These are phyloP conservation scores for Neofusicoccum umdonicola DNA, from an alignment of 2,329 filamentous ascomycete genomes.

Conservation along the genomic window DNA sequence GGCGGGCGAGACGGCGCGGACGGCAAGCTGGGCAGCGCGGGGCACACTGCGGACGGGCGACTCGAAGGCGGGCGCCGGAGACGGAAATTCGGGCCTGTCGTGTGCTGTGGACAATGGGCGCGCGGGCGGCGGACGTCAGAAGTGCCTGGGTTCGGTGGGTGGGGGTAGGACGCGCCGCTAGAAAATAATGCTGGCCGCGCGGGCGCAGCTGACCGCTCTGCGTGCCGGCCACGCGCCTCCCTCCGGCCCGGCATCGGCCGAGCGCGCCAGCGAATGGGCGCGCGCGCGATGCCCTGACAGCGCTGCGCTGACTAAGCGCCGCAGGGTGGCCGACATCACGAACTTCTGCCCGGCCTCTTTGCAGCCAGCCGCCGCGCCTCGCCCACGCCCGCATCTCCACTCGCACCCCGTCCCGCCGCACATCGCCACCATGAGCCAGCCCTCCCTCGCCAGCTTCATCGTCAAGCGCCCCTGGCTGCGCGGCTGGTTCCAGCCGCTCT, in stretches of 20 bases:
- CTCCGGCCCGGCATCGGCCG: neutral
- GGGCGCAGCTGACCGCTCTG: neutral
- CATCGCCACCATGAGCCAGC: conserved; percentile 61
- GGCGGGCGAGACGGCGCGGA: neutral
- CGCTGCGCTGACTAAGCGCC: neutral
- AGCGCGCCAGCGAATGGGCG: neutral
- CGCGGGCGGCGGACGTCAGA: conserved; percentile 14
- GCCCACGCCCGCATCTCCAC: conserved; percentile 18
- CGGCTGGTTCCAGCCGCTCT: conserved; percentile 74
- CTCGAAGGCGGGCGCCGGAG: too few species aligned
- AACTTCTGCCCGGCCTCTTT: conserved; percentile 20
- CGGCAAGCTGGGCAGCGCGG: neutral
- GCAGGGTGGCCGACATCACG: conserved; percentile 17
- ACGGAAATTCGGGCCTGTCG: neutral
- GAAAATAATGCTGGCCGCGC: conserved; percentile 1
- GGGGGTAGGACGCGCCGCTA: neutral
- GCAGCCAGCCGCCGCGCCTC: conserved; percentile 26
- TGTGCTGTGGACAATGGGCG: conserved; percentile 8
- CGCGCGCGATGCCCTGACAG: conserved; percentile 2
- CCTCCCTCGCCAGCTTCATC: conserved; percentile 72
- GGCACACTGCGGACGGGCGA: conserved; percentile 11
- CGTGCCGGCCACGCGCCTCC: neutral
- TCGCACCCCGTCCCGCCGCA: conserved; percentile 21
- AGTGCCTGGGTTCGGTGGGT: conserved; percentile 1
- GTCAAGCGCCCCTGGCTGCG: conserved; percentile 82